phyloP scores from a whole-genome alignment of 73 alveolate species.

The Paraurostyla sp. region DNA sequence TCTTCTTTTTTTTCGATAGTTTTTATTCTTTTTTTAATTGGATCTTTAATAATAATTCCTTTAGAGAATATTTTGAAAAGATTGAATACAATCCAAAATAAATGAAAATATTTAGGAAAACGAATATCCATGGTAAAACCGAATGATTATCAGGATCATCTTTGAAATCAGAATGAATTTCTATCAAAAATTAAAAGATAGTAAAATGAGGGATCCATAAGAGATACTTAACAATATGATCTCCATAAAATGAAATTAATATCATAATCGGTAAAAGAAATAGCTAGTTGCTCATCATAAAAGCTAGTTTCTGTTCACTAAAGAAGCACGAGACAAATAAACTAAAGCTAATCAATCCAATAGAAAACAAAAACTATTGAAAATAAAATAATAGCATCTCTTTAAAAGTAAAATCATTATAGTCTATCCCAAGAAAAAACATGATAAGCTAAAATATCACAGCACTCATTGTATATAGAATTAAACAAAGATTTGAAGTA shows the following conservation, averaged over 20 bases:
- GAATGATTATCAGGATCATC: too few relatives aligned
- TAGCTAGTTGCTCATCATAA: background rate
- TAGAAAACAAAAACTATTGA: background rate
- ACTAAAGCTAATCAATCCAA: constrained; percentile 20
- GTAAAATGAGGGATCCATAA: too few relatives aligned
- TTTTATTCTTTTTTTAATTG: too few relatives aligned
- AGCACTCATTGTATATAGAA: background rate
- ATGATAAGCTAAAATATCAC: background rate
- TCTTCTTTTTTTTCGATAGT: too few relatives aligned
- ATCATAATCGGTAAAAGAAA: background rate
- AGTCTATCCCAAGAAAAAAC: background rate
- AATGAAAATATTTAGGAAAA: too few relatives aligned
- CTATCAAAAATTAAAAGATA: too few relatives aligned
- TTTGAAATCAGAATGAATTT: too few relatives aligned
- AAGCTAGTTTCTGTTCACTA: background rate
- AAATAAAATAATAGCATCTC: background rate
- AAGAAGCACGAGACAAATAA: background rate
- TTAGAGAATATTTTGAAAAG: too few relatives aligned
- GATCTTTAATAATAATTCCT: too few relatives aligned
- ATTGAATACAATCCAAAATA: too few relatives aligned
- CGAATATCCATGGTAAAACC: too few relatives aligned
- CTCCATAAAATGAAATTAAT: background rate
- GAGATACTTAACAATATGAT: background rate
- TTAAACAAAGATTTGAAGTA: background rate
- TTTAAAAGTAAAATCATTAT: background rate